Base-by-base conservation (phyloP, 306 rosid species). In the Cucurbita maxima region DNA sequence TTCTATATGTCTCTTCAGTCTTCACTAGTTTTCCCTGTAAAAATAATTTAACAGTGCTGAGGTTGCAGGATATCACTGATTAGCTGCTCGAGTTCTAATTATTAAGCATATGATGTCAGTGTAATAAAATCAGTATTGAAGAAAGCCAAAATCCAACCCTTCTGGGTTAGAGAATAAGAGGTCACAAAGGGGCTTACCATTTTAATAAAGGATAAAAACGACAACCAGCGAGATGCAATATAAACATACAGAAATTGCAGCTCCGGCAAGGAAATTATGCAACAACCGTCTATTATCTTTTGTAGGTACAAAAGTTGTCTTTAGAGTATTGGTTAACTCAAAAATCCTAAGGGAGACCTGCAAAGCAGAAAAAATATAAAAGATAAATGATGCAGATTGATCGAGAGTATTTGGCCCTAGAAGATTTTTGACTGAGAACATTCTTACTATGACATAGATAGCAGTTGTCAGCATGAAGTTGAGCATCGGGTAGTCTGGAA, bases 401-500 rank as follows among this genome's bases (percentile, higher is more conserved):
- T 25, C 12, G 0, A 10, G 8, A 25, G 22, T 30, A 14, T 48
- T 69, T 22, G 13, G 74, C 58, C 20, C 44, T 48, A 8, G 2
- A 70, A 13, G 14, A 70, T 48, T 66, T 68, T 48, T 14, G 58
- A 70, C 44, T 10, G 58, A 50, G 58, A 63, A 72, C 43, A 61
- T 75, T 70, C 88, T 81, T 85, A 95, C 97, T 79, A 95, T 78
- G 82, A 89, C 51, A 79, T 91, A 95, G 67, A 89, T 79, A 48
- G 97, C 96, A 67, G 96, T 91, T 56, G 92, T 89, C 66, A 95
- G 96, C 96, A 89, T 89, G 84, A 95, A 91, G 83, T 95, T 95
- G 75, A 95, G 97, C 90, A 95, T 15, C 5, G 99, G 96, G 82
- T 86, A 88, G 64, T 91, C 91, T 18, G 97, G 99, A 74, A 95